Base-by-base conservation (phyloP, 2,329 filamentous ascomycete species). In the Bertia moriformis region DNA sequence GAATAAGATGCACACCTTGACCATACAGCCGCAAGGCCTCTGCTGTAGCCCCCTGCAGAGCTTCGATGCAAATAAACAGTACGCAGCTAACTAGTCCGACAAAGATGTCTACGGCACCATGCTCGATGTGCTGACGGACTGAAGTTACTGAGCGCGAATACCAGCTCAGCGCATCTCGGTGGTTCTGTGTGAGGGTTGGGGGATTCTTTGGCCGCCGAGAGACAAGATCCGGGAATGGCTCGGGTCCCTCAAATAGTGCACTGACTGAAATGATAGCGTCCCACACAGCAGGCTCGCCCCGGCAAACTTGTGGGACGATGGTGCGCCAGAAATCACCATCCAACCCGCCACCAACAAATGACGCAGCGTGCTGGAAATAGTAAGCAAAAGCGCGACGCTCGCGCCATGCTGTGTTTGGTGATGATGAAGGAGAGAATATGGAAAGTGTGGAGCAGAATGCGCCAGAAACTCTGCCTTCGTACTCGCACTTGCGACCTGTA, bases 361-460 rank as follows among this genome's bases (percentile, higher is more conserved):
- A 43, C 12, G 53, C 56, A 1, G 50, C 50, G 15, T 49, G 43
- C 30, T 59, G 45, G 18, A 57, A 55, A 43, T 59, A 61, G 24
- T 52, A 57, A 1, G 54, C 51, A 45, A 60, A 60, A 4, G 56
- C 55, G 15, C 57, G 56, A 18, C 54, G 50, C 39, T 61, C 58
- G 10, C 32, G 32, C 32, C 44, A 54, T 2, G 46, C 48, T 4
- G 47, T 49, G 27, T 48, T 48, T 27, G 51, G 45, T 3, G 41
- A 45, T 10, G 42, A 38, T 19, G 51, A 48, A 3, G 50, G 41
- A 2, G 47, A 38, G 3, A 35, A 10, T 35, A 7, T 15, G 17
- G 15, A 10, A 35, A 15, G 32, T 10, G 32, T 10, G 15, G 10
- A 12, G 17, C 7, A 35, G 15, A 15, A 15, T 35, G 10, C 15